phyloP scores from a whole-genome alignment of 805 yeast species.

The Spathaspora hagerdaliae region DNA sequence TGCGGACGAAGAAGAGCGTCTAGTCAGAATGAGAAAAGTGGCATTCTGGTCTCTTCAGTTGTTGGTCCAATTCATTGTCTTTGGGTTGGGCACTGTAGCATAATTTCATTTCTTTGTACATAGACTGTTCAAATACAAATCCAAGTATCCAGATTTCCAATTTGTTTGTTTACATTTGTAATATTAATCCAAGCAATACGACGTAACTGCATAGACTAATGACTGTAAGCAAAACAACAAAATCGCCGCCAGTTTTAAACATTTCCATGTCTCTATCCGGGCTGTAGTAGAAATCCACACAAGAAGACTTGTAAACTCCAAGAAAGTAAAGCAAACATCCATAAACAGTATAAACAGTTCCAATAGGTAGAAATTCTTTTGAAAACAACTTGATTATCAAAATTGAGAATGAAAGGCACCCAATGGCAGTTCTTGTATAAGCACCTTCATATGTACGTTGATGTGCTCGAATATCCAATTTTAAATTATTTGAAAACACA shows the following conservation, averaged over 20 bases:
- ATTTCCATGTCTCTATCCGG: constrained; percentile 35
- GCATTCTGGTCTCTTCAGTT: constrained; percentile 92
- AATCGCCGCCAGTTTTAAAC: constrained; percentile 59
- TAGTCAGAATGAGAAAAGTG: constrained; percentile 70
- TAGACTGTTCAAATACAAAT: neutral
- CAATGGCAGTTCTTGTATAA: constrained; percentile 67
- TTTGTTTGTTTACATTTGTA: constrained; percentile 28
- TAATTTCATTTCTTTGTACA: constrained; percentile 1
- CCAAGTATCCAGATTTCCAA: neutral
- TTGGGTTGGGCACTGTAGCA: constrained; percentile 67
- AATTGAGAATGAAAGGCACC: constrained; percentile 62
- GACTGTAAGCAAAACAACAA: constrained; percentile 48
- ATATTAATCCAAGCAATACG: constrained; percentile 47
- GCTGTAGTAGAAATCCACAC: constrained; percentile 35
- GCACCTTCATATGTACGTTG: constrained; percentile 87
- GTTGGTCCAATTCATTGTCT: constrained; percentile 71
- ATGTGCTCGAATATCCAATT: constrained; percentile 59
- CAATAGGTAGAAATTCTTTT: constrained; percentile 61
- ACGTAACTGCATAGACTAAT: constrained; percentile 51
- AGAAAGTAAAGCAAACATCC: constrained; percentile 43
- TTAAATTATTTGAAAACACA: constrained; percentile 35
- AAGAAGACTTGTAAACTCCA: constrained; percentile 33
- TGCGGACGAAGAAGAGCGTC: constrained; percentile 76
- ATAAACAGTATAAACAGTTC: constrained; percentile 60
- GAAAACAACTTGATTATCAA: constrained; percentile 63